Percentiles rank a stretch among this genome's conserved stretches.
These are phyloP conservation scores for Nitzschia sp. DNA, from an alignment of 108 stramenopile species.

Conservation along the genomic window DNA sequence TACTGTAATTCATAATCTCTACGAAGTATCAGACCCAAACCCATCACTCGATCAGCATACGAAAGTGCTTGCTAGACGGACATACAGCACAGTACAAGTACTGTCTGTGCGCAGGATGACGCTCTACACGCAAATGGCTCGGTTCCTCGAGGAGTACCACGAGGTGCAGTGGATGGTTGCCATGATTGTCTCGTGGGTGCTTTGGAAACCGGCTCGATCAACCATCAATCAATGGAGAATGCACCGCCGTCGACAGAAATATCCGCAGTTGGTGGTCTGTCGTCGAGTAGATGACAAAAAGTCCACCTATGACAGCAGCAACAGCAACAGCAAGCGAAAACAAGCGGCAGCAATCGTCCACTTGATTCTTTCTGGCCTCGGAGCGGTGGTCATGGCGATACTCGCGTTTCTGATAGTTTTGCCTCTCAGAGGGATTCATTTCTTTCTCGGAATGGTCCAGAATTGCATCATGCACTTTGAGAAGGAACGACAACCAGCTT, in stretches of 20 bases:
- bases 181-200: not conserved
- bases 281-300: too few relatives aligned
- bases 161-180: not conserved
- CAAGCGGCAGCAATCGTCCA: not conserved
- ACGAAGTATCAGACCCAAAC: too few relatives aligned
- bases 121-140: too few relatives aligned
- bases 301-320: too few relatives aligned
- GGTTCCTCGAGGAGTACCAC: not conserved
- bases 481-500: not conserved
- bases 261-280: constrained; percentile 1
- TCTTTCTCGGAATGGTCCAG: not conserved
- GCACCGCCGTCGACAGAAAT: not conserved
- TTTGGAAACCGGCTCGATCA: not conserved
- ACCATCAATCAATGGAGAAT: not conserved
- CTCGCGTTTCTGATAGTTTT: not conserved
- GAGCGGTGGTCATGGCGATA: not conserved
- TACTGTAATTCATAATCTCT: too few relatives aligned
- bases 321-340: not conserved
- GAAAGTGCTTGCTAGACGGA: too few relatives aligned
- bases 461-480: not conserved
- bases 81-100: too few relatives aligned
- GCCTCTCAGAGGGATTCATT: not conserved
- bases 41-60: too few relatives aligned
- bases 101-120: too few relatives aligned
- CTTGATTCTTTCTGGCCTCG: not conserved